These are phyloP conservation scores for Tuber indicum DNA, from an alignment of 495 filamentous ascomycete genomes.

Conservation along the genomic window DNA sequence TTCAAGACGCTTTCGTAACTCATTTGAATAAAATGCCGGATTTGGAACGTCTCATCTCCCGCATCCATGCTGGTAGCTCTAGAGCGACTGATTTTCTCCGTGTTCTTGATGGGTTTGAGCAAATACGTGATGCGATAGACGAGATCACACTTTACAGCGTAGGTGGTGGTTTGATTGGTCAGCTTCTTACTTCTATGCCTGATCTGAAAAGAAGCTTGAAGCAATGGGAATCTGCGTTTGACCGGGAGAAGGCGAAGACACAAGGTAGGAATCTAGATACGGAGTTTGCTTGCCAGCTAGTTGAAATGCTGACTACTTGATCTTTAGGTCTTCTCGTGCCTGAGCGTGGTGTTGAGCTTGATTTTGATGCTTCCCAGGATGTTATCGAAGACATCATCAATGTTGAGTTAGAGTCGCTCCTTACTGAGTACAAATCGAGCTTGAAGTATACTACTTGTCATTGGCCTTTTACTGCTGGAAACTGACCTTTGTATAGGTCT, in stretches of 20 bases:
- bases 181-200: conserved; percentile 77
- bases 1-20: conserved; percentile 75
- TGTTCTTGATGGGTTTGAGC: conserved; percentile 96
- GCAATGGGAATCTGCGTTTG: conserved; percentile 90
- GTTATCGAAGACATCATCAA: conserved; percentile 63
- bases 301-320: not conserved
- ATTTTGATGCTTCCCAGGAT: conserved; percentile 84
- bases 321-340: conserved; percentile 64
- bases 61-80: conserved; percentile 85
- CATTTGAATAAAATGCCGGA: conserved; percentile 88
- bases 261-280: conserved; percentile 45
- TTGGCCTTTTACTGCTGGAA: not conserved
- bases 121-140: conserved; percentile 85
- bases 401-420: conserved; percentile 58
- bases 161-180: conserved; percentile 75
- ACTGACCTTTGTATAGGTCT: conserved; percentile 37
- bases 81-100: conserved; percentile 83
- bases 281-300: not conserved
- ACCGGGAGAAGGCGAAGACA: conserved; percentile 70
- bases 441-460: conserved; percentile 45
- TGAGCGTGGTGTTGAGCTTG: conserved; percentile 79
- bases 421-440: conserved; percentile 63
- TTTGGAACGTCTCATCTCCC: conserved; percentile 86
- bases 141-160: conserved; percentile 62
- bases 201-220: conserved; percentile 64